Evolutionary conservation across 2,329 filamentous ascomycete genomes (phyloP).

Genomic region (Penicillium griseofulvum): DNA sequence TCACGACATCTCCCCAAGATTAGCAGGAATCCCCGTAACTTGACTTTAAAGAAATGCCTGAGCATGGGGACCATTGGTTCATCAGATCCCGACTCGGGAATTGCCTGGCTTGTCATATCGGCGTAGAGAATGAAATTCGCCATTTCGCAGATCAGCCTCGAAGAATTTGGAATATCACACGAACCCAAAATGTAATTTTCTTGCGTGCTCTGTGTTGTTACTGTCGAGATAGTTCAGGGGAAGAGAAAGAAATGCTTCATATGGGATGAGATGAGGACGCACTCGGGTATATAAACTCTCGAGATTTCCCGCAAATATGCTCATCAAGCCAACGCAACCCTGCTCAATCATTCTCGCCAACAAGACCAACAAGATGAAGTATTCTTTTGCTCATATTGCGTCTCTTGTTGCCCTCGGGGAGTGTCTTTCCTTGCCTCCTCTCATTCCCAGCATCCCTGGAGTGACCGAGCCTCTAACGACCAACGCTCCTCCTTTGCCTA

Average conservation of each 20-base stretch:
- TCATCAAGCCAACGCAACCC: constrained; percentile 9
- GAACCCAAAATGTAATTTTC: background rate
- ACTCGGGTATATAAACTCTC: constrained; percentile 14
- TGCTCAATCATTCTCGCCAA: background rate
- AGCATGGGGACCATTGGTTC: background rate
- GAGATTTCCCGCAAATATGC: constrained; percentile 18
- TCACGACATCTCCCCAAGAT: constrained; percentile 14
- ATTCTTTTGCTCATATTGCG: constrained; percentile 13
- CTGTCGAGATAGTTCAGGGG: background rate
- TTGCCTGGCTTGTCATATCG: background rate
- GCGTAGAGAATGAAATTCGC: constrained; percentile 2
- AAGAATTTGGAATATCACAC: constrained; percentile 2
- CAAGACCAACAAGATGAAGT: constrained; percentile 22
- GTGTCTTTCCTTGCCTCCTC: constrained; percentile 47
- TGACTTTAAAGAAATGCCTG: background rate
- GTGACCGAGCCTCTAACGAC: constrained; percentile 57
- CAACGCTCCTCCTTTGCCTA: constrained; percentile 54
- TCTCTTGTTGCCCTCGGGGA: constrained; percentile 21
- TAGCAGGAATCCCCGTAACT: background rate
- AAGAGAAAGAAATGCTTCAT: background rate
- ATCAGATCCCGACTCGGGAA: background rate
- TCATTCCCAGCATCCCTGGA: constrained; percentile 59
- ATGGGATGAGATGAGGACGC: background rate
- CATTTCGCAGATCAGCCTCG: constrained; percentile 14
- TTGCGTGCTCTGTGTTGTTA: constrained; percentile 15